Percentiles rank a stretch among this genome's conserved stretches.
Conservation (phyloP, 2,329 filamentous ascomycete species). For the Sporothrix mexicana region DNA sequence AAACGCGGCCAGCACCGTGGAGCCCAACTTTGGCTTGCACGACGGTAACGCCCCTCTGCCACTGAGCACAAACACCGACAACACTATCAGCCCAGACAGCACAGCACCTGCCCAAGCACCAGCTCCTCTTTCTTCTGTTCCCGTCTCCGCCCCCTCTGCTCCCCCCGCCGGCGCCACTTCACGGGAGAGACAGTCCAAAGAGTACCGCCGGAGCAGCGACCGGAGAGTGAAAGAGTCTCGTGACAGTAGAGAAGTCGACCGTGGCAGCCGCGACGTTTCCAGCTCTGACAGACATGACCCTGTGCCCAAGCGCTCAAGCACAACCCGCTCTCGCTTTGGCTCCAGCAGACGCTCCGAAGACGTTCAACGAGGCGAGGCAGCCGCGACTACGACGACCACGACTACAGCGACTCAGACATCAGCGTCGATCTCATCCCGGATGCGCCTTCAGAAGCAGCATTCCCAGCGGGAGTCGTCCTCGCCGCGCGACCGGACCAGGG, state of each 20-base stretch:
- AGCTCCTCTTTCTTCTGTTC: not conserved
- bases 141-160: not conserved
- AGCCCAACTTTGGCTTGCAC: conserved; percentile 45
- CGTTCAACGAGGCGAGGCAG: not conserved
- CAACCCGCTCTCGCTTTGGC: conserved; percentile 36
- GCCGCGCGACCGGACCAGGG: not conserved
- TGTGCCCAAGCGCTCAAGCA: conserved; percentile 37
- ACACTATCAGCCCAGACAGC: not conserved
- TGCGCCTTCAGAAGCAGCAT: conserved; percentile 29
- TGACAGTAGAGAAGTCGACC: too few relatives aligned
- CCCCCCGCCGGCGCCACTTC: conserved; percentile 25
- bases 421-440: conserved; percentile 22
- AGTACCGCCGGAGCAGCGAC: conserved; percentile 28
- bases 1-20: conserved; percentile 42
- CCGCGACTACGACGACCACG: not conserved
- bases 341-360: conserved; percentile 38
- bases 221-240: conserved; percentile 20
- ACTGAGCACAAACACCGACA: conserved; percentile 28
- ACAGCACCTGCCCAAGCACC: conserved; percentile 28
- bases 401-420: conserved; percentile 24
- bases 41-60: conserved; percentile 42
- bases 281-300: conserved; percentile 37
- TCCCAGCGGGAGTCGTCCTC: conserved; percentile 25
- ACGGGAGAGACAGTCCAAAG: conserved; percentile 30
- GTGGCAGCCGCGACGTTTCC: not conserved